Evolutionary conservation across 345 rosid genomes (phyloP), one percentile per base, ranked within the genome.

Genomic region (Syzygium aqueum): DNA sequence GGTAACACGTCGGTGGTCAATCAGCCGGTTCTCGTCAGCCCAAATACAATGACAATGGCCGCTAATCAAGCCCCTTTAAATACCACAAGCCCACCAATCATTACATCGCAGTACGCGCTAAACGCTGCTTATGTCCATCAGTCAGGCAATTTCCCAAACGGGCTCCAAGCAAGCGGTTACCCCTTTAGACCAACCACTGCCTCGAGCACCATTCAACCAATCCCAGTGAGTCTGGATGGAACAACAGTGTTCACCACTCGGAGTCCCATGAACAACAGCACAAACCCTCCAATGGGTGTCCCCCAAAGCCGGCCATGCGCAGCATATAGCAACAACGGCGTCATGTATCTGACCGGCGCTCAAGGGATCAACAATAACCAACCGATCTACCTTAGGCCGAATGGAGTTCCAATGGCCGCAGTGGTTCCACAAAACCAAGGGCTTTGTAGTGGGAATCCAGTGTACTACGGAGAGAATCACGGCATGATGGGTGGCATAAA

Each of bases 401-500:
- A 53, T 15, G 54, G 78, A 85, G 84, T 43, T 67, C 89, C 86
- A 53, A 84, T 73, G 86, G 53, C 65, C 30, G 23, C 85, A 53
- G 43, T 43, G 85, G 78, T 49, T 67, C 86, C 67, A 37, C 89
- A 61, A 23, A 87, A 61, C 49, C 59, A 27, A 54, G 86, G 84
- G 30, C 3, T 80, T n/a, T 30, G 30, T 46, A 46, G 33, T 23
- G 86, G 65, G 73, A 15, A 54, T 30, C 86, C 86, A 11, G 63
- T 11, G 63, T 4, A 4, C 63, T 4, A 10, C 25, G 63, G 63
- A 57, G 63, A 28, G 63, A 57, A 57, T 61, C 33, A 61, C 17
- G 87, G 87, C 53, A 85, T 57, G 77, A 85, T 28, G 88, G 82
- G 5, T 77, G 88, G 88, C 11, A 12, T 78, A 77, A 59, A 57